phyloP scores from a whole-genome alignment of 345 rosid species.

The Salix brachista region DNA sequence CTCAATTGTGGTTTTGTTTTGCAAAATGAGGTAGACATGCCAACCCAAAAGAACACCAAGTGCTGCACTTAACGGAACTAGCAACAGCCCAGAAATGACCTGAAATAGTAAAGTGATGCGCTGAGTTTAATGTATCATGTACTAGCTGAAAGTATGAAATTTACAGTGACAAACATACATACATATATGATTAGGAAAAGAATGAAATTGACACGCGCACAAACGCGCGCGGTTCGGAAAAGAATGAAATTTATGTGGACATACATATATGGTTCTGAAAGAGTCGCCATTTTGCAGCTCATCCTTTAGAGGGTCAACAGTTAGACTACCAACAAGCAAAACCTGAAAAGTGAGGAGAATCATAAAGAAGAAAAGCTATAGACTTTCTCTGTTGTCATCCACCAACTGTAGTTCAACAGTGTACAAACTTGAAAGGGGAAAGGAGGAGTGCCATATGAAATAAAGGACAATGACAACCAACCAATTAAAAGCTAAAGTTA shows the following conservation, averaged over 20 bases:
- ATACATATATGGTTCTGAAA: slow-evolving; percentile 62
- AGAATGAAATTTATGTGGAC: background rate
- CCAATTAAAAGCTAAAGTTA: background rate
- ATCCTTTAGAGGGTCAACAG: slow-evolving; percentile 57
- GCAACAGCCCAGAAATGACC: slow-evolving; percentile 69
- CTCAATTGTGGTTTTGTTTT: slow-evolving; percentile 92
- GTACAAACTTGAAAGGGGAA: background rate
- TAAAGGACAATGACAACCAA: background rate
- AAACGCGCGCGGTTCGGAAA: background rate
- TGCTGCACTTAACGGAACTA: slow-evolving; percentile 58
- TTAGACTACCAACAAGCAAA: slow-evolving; percentile 79
- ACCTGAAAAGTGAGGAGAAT: slow-evolving; percentile 40
- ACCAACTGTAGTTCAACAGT: background rate
- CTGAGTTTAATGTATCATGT: background rate
- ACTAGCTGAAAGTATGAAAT: slow-evolving; percentile 4
- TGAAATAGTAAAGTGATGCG: slow-evolving; percentile 29
- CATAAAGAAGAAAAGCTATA: background rate
- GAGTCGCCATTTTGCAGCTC: slow-evolving; percentile 56
- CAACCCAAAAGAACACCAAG: slow-evolving; percentile 75
- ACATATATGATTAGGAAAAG: slow-evolving; percentile 37
- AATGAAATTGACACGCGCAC: slow-evolving; percentile 27
- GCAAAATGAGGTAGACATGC: slow-evolving; percentile 78
- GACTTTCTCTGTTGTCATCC: background rate
- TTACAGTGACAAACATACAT: background rate
- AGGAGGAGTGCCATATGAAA: background rate